Evolutionary conservation across 73 alveolate species (phyloP).

Genomic region (Stentor coeruleus): DNA sequence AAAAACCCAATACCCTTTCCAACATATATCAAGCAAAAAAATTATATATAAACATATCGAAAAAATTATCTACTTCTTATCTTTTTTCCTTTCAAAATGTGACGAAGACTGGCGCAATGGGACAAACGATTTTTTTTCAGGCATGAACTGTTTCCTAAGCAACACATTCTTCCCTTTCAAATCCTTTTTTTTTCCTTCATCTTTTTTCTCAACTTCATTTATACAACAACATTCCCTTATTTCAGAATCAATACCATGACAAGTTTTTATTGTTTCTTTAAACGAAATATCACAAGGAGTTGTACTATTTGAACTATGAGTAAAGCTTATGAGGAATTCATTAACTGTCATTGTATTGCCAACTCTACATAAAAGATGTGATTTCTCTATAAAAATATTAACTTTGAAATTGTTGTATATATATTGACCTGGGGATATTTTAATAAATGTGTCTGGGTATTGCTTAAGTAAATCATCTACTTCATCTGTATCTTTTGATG

Average conservation of each 20-base stretch:
- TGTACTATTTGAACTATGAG: no score
- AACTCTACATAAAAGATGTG: neutral
- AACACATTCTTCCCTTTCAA: no score
- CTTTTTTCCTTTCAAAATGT: neutral
- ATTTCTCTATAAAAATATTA: neutral
- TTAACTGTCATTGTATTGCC: neutral
- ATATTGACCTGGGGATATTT: neutral
- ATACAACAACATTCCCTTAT: no score
- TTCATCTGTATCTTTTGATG: neutral
- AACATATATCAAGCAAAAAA: no score
- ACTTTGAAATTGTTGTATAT: neutral
- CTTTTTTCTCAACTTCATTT: neutral
- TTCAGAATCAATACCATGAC: neutral
- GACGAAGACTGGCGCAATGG: neutral
- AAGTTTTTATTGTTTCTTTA: neutral
- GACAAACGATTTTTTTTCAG: neutral
- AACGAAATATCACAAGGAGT: no score
- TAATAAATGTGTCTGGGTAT: neutral
- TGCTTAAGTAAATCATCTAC: neutral
- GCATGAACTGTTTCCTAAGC: neutral
- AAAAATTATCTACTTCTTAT: neutral
- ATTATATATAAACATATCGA: no score
- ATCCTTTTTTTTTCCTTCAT: neutral
- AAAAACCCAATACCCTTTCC: no score
- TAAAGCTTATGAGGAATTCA: neutral